Evolutionary conservation across 2,329 filamentous ascomycete species (phyloP).

Genomic region (Botrytis squamosa): DNA sequence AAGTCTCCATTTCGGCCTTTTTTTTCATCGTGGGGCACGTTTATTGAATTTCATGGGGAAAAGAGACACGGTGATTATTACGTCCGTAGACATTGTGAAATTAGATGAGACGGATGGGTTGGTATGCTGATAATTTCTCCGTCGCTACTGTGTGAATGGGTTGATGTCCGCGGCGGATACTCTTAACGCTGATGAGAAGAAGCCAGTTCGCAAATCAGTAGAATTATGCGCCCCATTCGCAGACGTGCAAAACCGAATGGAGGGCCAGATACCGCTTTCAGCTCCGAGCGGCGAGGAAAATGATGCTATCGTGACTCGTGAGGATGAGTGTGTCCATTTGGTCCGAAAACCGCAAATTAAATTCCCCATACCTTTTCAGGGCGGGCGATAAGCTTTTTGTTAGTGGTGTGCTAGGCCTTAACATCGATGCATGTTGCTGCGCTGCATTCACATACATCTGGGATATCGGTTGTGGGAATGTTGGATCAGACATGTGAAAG

Average conservation of each 20-base stretch:
- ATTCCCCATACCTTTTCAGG: not conserved
- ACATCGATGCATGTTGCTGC: conserved; percentile 5
- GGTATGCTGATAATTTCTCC: not conserved
- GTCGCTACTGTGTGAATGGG: conserved; percentile 1
- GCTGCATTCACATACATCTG: conserved; percentile 1
- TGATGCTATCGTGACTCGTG: conserved; percentile 12
- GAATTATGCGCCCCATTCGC: conserved; percentile 10
- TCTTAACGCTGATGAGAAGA: not conserved
- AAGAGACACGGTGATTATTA: not conserved
- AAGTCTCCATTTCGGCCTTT: conserved; percentile 2
- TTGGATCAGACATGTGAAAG: conserved; percentile 4
- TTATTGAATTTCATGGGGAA: conserved; percentile 16
- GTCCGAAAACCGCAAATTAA: conserved; percentile 11
- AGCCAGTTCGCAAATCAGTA: not conserved
- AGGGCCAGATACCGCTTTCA: not conserved
- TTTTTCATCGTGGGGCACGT: conserved; percentile 7
- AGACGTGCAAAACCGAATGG: conserved; percentile 3
- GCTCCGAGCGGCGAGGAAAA: conserved; percentile 3
- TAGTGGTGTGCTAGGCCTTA: conserved; percentile 7
- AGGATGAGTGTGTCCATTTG: not conserved
- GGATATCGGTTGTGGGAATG: not conserved
- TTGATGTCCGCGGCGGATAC: conserved; percentile 3
- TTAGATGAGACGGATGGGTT: not conserved
- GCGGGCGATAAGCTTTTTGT: conserved; percentile 12
- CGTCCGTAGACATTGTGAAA: not conserved